phyloP scores from a whole-genome alignment of 805 yeast species.

The Myxozyma mucilagina region DNA sequence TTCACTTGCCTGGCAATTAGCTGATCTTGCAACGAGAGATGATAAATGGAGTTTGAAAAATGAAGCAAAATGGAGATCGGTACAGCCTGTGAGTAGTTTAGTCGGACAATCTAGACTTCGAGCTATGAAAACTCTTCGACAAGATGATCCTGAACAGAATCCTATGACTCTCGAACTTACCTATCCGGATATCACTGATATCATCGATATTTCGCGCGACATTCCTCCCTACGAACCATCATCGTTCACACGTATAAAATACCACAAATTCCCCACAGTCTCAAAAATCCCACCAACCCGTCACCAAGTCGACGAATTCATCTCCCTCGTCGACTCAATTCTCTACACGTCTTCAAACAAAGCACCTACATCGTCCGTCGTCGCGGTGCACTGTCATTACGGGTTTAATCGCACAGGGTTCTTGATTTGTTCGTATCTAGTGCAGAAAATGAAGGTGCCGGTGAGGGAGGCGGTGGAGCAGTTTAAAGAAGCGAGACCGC shows the following conservation, averaged over 20 bases:
- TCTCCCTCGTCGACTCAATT: constrained; percentile 54
- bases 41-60: constrained; percentile 79
- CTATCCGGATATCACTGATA: constrained; percentile 56
- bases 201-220: constrained; percentile 65
- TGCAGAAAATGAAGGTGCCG: constrained; percentile 59
- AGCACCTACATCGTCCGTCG: constrained; percentile 37
- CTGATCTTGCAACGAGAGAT: constrained; percentile 53
- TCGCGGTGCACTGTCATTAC: constrained; percentile 76
- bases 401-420: constrained; percentile 81
- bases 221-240: constrained; percentile 70
- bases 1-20: constrained; percentile 70
- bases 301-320: constrained; percentile 57
- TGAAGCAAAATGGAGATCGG: constrained; percentile 66
- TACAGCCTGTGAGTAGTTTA: constrained; percentile 51
- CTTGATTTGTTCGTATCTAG: constrained; percentile 65
- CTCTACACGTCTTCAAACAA: constrained; percentile 22
- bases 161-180: constrained; percentile 54
- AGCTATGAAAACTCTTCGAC: constrained; percentile 75
- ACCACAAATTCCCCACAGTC: constrained; percentile 74
- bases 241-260: constrained; percentile 53
- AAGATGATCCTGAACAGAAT: constrained; percentile 61
- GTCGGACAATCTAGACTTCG: constrained; percentile 49
- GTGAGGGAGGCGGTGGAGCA: constrained; percentile 65
- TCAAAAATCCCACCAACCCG: constrained; percentile 73
- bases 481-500: constrained; percentile 57